phyloP scores from a whole-genome alignment of 1,284 basidiomycete species.

The Sanghuangporus sanghuang region DNA sequence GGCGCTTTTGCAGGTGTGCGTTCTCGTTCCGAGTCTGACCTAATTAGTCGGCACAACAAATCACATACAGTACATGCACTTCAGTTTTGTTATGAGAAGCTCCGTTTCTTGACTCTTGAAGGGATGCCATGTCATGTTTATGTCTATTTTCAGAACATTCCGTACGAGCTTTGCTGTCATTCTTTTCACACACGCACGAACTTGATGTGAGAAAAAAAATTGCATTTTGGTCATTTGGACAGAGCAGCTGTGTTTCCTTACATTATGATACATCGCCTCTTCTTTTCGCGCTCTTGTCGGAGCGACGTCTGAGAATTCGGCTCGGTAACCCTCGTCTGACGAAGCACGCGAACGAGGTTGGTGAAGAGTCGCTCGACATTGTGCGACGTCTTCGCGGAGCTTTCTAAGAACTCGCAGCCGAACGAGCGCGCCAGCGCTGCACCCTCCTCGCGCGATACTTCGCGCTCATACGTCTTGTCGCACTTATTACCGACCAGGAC shows the following conservation, averaged over 20 bases:
- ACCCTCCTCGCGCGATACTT: conserved; percentile 88
- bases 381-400: conserved; percentile 92
- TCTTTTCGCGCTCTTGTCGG: conserved; percentile 40
- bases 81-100: too few species aligned
- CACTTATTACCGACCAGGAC: conserved; percentile 93
- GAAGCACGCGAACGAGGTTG: conserved; percentile 85
- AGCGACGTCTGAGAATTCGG: conserved; percentile 28
- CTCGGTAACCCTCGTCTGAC: conserved; percentile 50
- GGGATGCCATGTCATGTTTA: neutral
- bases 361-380: conserved; percentile 95
- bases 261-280: conserved; percentile 65
- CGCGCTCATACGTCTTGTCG: conserved; percentile 81
- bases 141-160: neutral
- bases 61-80: too few species aligned
- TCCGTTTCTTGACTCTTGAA: too few species aligned
- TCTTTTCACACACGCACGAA: neutral
- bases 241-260: conserved; percentile 46
- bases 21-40: too few species aligned
- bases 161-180: neutral
- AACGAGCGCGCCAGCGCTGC: conserved; percentile 79
- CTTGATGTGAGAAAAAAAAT: too few species aligned
- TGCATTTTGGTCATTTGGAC: too few species aligned
- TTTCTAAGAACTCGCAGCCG: conserved; percentile 95
- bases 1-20: too few species aligned
- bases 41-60: too few species aligned